Conservation (phyloP, 2,329 filamentous ascomycete species). For the Bipolaris cookei region DNA sequence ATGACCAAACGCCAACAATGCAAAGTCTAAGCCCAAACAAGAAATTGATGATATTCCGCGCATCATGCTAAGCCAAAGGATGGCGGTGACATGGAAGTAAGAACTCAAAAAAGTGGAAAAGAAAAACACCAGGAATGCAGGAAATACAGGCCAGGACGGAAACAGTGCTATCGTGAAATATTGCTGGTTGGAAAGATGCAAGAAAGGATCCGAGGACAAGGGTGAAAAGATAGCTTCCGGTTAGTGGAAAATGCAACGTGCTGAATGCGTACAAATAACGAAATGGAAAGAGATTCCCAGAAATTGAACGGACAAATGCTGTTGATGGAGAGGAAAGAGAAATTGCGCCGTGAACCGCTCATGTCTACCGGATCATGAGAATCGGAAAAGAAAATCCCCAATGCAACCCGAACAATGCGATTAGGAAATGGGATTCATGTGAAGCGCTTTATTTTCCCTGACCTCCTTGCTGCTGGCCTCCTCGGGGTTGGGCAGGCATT, state of each 20-base stretch:
- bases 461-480: slow-evolving; percentile 27
- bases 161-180: background rate
- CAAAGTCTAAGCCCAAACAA: slow-evolving; percentile 12
- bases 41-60: background rate
- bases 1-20: slow-evolving; percentile 15
- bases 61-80: slow-evolving; percentile 12
- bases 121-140: background rate
- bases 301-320: background rate
- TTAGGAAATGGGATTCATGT: background rate
- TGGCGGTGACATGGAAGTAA: slow-evolving; percentile 5
- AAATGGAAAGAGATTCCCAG: background rate
- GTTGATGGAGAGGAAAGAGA: background rate
- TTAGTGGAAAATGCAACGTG: slow-evolving; percentile 18
- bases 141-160: background rate
- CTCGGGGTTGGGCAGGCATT: slow-evolving; percentile 39
- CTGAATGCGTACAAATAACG: slow-evolving; percentile 6
- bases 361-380: background rate
- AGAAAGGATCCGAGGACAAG: background rate
- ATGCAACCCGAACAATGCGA: background rate
- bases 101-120: too few species aligned
- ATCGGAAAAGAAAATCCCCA: background rate
- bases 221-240: slow-evolving; percentile 17
- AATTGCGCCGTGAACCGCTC: background rate
- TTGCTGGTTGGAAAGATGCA: background rate
- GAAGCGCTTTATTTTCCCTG: slow-evolving; percentile 28